Base-by-base conservation (phyloP, 2,329 filamentous ascomycete species). In the Mariannaea sp. region DNA sequence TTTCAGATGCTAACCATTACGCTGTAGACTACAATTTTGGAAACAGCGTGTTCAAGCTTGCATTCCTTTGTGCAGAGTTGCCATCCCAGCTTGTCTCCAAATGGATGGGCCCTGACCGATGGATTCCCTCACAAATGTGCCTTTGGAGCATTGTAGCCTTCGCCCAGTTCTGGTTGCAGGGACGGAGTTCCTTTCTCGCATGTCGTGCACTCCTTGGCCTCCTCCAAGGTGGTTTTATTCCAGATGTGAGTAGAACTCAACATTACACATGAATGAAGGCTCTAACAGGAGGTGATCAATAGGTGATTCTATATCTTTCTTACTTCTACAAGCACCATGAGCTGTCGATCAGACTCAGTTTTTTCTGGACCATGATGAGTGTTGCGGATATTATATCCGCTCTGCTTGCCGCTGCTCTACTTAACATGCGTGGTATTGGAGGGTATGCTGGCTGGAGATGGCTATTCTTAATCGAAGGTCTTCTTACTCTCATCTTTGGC, bases 51-150 rank as follows among this genome's bases (percentile, higher is more conserved):
- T 72, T 71, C 57, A 60, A 58, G 30, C 51, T 71, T 2, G 55
- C 61, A 1, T 72, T 72, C 36, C 62, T 72, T 7, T 53, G 58
- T 30, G 68, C 70, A 2, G 70, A 72, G 38, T 72, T 87, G 1
- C 84, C 84, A 0, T 85, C 82, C 0, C 83, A 87, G 61, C 71
- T 87, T 16, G 72, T 86, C 30, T 75, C 72, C 48, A 82, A 86
- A 64, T 82, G 76, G 75, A 67, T 82, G 46, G 83, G 79, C 0
- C 80, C 80, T 0, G 82, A 85, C 55, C 75, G 79, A 14, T 85
- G 81, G 81, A 84, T 86, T 41, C 83, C 83, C 0, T 68, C 78
- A 36, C 81, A 83, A 59, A 83, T 86, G 73, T 44, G 40, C 7
- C 38, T 54, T 10, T 54, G 45, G 40, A 54, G 51, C 9, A 40